These are phyloP conservation scores for Peronospora farinosa DNA, from an alignment of 352 stramenopile species.

Conservation along the genomic window DNA sequence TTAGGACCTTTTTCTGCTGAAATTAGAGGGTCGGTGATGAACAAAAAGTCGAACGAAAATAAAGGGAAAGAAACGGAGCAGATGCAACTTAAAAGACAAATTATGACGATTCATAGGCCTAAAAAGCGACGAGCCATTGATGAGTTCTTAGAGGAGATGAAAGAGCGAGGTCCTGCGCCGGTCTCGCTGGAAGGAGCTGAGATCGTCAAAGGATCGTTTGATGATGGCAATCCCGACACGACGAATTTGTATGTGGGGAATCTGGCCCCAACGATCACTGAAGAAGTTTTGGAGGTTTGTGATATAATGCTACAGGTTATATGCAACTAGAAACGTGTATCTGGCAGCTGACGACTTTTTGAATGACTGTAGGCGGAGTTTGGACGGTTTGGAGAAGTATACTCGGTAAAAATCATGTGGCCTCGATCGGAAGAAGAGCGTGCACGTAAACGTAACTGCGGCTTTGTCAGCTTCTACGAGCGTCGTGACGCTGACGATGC, in stretches of 20 bases:
- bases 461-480: conserved; percentile 93
- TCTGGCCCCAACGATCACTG: conserved; percentile 87
- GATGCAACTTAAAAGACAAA: conserved; percentile 14
- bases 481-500: conserved; percentile 80
- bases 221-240: conserved; percentile 78
- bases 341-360: conserved; percentile 6
- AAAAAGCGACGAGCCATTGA: conserved; percentile 79
- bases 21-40: conserved; percentile 53
- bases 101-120: conserved; percentile 8
- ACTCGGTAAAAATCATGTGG: conserved; percentile 98
- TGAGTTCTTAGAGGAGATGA: conserved; percentile 87
- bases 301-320: not conserved
- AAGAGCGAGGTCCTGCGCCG: conserved; percentile 38
- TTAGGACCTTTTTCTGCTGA: not conserved
- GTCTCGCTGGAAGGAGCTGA: conserved; percentile 18
- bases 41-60: conserved; percentile 67
- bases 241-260: conserved; percentile 95
- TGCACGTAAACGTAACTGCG: conserved; percentile 84
- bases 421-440: conserved; percentile 92
- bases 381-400: conserved; percentile 85
- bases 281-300: conserved; percentile 79
- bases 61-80: conserved; percentile 45
- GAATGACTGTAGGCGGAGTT: conserved; percentile 57
- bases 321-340: not conserved
- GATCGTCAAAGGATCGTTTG: conserved; percentile 64